phyloP scores from a whole-genome alignment of 2,329 filamentous ascomycete genomes.

The Hirsutella minnesotensis region DNA sequence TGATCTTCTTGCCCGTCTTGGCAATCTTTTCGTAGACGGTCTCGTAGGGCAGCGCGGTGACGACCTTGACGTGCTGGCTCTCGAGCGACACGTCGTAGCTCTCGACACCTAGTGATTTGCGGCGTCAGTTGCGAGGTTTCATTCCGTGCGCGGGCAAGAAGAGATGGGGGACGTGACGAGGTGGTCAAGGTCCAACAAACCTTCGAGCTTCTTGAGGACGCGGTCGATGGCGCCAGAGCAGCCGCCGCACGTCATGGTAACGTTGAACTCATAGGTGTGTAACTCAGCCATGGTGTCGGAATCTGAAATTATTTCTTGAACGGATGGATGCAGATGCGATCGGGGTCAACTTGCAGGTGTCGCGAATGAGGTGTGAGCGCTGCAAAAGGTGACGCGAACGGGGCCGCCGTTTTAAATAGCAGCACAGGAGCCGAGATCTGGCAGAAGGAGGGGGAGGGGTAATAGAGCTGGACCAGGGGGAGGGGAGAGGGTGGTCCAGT shows the following conservation, averaged over 20 bases:
- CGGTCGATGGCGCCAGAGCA: conserved; percentile 91
- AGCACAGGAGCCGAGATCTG: no score
- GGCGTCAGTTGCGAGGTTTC: background rate
- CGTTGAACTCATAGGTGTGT: conserved; percentile 91
- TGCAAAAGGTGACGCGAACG: no score
- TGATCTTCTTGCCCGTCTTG: conserved; percentile 93
- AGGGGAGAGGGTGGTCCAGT: background rate
- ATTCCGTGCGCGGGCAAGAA: background rate
- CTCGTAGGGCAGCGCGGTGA: conserved; percentile 62
- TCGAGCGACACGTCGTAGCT: conserved; percentile 81
- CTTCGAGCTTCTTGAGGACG: conserved; percentile 83
- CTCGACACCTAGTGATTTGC: conserved; percentile 56
- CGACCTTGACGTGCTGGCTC: conserved; percentile 67
- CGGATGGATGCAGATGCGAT: background rate
- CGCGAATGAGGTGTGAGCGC: no score
- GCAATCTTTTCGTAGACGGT: conserved; percentile 78
- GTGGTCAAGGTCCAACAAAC: conserved; percentile 34
- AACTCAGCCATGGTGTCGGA: conserved; percentile 50
- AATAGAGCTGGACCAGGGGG: no score
- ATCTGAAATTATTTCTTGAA: background rate
- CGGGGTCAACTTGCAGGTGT: no score
- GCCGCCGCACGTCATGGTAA: conserved; percentile 88
- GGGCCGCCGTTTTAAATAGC: no score
- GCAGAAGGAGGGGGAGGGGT: no score
- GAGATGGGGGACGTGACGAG: background rate